These are phyloP conservation scores for Phylloporus arenicola DNA, from an alignment of 768 basidiomycete genomes.

Conservation along the genomic window DNA sequence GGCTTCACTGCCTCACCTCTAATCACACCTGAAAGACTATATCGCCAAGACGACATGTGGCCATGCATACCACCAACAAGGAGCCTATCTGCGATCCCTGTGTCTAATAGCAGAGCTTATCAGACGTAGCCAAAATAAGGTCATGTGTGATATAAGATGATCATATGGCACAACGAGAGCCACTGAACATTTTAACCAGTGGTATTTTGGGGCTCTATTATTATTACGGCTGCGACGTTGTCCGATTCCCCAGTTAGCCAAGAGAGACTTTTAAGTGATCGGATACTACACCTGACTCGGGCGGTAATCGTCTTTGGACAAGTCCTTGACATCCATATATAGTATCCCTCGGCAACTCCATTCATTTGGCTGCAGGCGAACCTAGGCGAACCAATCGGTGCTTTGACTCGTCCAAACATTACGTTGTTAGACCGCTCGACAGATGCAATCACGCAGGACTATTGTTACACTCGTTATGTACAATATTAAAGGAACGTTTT, in stretches of 20 bases:
- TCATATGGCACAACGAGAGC: background rate
- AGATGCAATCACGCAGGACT: no score
- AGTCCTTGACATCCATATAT: no score
- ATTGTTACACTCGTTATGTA: background rate
- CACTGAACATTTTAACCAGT: no score
- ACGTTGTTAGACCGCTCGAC: no score
- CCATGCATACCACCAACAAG: background rate
- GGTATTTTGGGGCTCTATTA: no score
- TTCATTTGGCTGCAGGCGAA: no score
- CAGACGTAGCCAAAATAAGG: background rate
- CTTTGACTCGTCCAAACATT: no score
- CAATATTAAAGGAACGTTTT: background rate
- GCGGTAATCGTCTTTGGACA: no score
- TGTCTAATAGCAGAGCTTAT: background rate
- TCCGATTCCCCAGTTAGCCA: background rate
- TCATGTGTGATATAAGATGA: background rate
- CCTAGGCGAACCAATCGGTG: no score
- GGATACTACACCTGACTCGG: background rate
- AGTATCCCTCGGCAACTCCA: no score
- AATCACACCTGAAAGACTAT: background rate
- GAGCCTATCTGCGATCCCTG: background rate
- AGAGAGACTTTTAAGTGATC: background rate
- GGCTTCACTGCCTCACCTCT: background rate
- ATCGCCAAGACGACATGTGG: background rate
- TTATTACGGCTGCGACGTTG: background rate